Base-by-base conservation (phyloP, 2,329 filamentous ascomycete species). In the Xylariaceae sp. region DNA sequence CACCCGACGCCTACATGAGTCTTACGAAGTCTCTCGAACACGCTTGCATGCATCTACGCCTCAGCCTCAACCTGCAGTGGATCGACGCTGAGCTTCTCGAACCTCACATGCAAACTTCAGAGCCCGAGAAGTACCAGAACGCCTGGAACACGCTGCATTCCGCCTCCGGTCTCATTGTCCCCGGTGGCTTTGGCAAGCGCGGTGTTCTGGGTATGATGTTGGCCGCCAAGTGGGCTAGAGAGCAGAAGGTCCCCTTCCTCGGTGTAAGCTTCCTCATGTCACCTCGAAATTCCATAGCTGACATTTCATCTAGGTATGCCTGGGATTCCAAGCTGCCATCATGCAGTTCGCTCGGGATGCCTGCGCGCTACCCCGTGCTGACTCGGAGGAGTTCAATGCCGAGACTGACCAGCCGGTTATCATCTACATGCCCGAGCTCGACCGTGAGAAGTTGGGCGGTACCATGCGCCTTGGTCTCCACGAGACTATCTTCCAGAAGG, bases 241-340 rank as follows among this genome's bases (percentile, higher is more conserved):
- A 88, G 65, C 87, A 91, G 68, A 87, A 88, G 63, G 84, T 84
- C 2, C 92, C 92, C 1, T 97, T 88, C 76, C 81, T 97, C 0
- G 94, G 94, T 56, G 58, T 64, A 64, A 3, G 62, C 58, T 54
- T 30, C n/a, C 8, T 30, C 7, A 17, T 34, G 1, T 6, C 6
- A 4, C 17, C 17, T 18, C 9, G 4, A 3, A 1, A 11, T 53
- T 53, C 41, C n/a, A 17, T 52, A 18, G 23, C 55, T 62, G 18
- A 64, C 57, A 13, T 11, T 13, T 35, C 5, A 10, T 13, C 4
- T 56, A 63, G 60, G 88, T 97, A 64, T 97, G 93, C 72, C 79
- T 97, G 18, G 92, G 92, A 59, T 91, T 96, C 87, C 94, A 97
- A 73, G 83, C 96, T 51, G 92, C 93, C 17, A 91, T 96, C 51